Conservation (phyloP, 208 protist genomes). For the Leptomonas pyrrhocoris region DNA sequence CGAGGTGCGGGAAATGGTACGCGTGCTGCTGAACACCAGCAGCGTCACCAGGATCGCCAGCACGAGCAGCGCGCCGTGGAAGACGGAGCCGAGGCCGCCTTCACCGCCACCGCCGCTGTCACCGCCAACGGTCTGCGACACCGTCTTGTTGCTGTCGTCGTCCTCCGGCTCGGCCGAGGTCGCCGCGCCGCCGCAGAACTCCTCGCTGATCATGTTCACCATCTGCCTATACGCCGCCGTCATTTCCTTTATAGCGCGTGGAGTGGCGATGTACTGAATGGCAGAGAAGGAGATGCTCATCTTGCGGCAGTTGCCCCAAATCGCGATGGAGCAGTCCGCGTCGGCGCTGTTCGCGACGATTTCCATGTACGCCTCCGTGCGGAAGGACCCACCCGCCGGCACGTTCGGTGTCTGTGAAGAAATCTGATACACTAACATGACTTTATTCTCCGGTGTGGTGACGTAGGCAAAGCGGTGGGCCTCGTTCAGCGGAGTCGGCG, state of each 20-base stretch:
- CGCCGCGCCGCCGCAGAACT: constrained; percentile 49
- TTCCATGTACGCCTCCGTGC: constrained; percentile 73
- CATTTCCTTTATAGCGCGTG: constrained; percentile 81
- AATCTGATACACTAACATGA: constrained; percentile 78
- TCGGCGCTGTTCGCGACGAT: constrained; percentile 66
- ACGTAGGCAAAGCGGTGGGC: constrained; percentile 79
- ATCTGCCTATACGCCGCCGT: constrained; percentile 74
- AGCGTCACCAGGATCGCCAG: constrained; percentile 66
- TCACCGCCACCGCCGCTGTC: constrained; percentile 18
- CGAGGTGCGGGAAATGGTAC: constrained; percentile 39
- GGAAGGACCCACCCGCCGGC: constrained; percentile 66
- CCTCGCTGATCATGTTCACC: constrained; percentile 75
- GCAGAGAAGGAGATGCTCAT: constrained; percentile 73
- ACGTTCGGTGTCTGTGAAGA: constrained; percentile 84
- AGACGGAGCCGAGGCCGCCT: constrained; percentile 39
- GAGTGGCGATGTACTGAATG: constrained; percentile 71
- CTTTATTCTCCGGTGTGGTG: constrained; percentile 40
- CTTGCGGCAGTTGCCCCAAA: constrained; percentile 80
- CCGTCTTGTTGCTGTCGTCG: constrained; percentile 4
- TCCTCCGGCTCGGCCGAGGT: constrained; percentile 14
- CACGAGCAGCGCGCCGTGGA: constrained; percentile 68
- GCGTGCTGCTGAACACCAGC: constrained; percentile 55
- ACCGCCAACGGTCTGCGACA: constrained; percentile 8
- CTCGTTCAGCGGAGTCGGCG: constrained; percentile 73
- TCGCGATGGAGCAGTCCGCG: constrained; percentile 56